These are phyloP conservation scores for Syzygium jambos DNA, from an alignment of 345 rosid genomes.

Conservation along the genomic window DNA sequence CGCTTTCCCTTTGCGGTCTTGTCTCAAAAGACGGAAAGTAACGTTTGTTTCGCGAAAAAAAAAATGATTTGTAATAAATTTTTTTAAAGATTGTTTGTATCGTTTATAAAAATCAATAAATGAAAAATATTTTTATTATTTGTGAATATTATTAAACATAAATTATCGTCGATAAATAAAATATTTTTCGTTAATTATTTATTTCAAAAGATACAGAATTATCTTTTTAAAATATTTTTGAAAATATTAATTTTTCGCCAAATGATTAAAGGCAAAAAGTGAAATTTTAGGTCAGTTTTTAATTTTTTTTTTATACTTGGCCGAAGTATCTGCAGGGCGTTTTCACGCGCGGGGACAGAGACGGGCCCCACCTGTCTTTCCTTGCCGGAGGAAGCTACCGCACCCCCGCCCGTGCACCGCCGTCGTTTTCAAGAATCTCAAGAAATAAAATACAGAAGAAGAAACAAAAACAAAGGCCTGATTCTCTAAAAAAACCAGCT, in stretches of 20 bases:
- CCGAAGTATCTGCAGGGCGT: background rate
- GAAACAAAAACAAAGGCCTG: too few species aligned
- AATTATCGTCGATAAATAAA: accelerated
- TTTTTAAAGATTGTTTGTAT: background rate
- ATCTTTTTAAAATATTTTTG: too few species aligned
- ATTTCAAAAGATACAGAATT: background rate
- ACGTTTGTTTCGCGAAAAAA: too few species aligned
- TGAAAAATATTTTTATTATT: background rate
- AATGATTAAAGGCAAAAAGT: background rate
- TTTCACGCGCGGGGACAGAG: background rate
- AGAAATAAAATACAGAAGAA: background rate
- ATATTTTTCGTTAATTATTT: too few species aligned
- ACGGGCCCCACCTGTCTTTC: background rate
- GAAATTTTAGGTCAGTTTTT: background rate
- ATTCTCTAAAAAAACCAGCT: too few species aligned
- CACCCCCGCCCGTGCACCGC: background rate
- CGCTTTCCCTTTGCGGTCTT: background rate
- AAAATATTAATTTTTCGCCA: background rate
- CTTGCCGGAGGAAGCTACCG: background rate
- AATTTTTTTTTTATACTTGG: background rate
- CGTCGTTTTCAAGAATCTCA: background rate
- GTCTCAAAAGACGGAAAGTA: background rate
- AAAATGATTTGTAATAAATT: too few species aligned
- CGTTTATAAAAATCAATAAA: background rate
- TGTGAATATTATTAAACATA: background rate